Conservation (phyloP, 2,329 filamentous ascomycete genomes). For the Curvularia spicifera region DNA sequence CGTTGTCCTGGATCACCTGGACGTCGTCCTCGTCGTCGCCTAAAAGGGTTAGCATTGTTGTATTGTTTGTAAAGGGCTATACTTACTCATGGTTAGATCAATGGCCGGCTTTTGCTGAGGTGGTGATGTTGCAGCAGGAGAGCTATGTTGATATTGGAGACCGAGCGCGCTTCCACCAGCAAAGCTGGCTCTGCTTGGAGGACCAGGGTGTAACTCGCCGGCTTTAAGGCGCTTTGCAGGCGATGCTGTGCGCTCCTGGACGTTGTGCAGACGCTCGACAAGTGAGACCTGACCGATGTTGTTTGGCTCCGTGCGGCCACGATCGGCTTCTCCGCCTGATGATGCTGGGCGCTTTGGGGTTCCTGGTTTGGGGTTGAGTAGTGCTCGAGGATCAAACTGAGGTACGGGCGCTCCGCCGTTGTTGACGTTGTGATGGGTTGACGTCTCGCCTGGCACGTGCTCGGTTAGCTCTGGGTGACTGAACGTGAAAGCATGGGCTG, state of each 20-base stretch:
- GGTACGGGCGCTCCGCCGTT: constrained; percentile 20
- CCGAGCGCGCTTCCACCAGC: constrained; percentile 50
- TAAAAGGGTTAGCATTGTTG: constrained; percentile 34
- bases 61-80: neutral
- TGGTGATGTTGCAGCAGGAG: constrained; percentile 5
- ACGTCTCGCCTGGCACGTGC: constrained; percentile 28
- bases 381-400: constrained; percentile 38
- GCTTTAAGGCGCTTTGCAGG: constrained; percentile 53
- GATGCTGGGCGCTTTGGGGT: constrained; percentile 42
- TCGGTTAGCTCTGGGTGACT: constrained; percentile 27
- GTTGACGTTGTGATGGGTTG: constrained; percentile 17
- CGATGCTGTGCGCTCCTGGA: constrained; percentile 68
- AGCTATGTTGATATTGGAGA: constrained; percentile 46
- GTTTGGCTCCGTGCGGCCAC: constrained; percentile 31
- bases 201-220: constrained; percentile 26
- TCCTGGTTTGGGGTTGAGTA: constrained; percentile 45
- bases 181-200: constrained; percentile 26
- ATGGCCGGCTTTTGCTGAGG: constrained; percentile 26
- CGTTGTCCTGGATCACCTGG: constrained; percentile 64
- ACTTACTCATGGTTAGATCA: constrained; percentile 47
- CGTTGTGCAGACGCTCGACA: constrained; percentile 77
- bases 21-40: constrained; percentile 69
- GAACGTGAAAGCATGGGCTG: constrained; percentile 6
- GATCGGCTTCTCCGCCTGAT: constrained; percentile 27
- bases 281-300: constrained; percentile 62